These are phyloP conservation scores for Cladochytrium replicatum DNA, from an alignment of 192 early-diverging fungal genomes.

Conservation along the genomic window DNA sequence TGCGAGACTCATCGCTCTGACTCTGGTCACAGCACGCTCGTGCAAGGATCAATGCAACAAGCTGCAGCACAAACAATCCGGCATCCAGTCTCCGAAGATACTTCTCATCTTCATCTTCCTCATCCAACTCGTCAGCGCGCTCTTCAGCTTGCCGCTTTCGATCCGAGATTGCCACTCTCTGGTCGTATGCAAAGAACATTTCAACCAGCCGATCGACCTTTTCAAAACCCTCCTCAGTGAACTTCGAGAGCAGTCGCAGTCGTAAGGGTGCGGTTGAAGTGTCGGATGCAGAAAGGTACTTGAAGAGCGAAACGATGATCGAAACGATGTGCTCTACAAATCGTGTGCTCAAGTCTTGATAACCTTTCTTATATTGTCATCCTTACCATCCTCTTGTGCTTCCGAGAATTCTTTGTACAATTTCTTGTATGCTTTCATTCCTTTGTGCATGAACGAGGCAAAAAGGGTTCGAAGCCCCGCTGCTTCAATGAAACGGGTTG, in stretches of 20 bases:
- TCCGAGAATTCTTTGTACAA: constrained; percentile 68
- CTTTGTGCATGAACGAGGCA: constrained; percentile 75
- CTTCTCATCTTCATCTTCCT: constrained; percentile 45
- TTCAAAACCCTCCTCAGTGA: constrained; percentile 66
- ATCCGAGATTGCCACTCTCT: constrained; percentile 49
- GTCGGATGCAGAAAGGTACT: constrained; percentile 50
- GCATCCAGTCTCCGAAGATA: constrained; percentile 61
- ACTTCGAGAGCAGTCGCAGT: constrained; percentile 71
- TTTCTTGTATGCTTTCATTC: constrained; percentile 66
- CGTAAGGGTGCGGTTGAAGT: constrained; percentile 14
- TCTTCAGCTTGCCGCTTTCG: constrained; percentile 2
- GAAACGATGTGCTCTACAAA: constrained; percentile 71
- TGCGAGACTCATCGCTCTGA: too few relatives aligned
- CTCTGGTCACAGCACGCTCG: too few relatives aligned
- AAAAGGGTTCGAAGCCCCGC: constrained; percentile 79
- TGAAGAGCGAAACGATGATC: constrained; percentile 72
- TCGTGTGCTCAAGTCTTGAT: not conserved
- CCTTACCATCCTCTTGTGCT: constrained; percentile 62
- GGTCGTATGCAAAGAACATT: constrained; percentile 58
- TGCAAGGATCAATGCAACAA: constrained; percentile 16
- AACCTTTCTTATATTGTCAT: not conserved
- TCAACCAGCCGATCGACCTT: constrained; percentile 78
- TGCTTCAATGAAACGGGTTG: constrained; percentile 68
- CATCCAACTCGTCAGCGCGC: constrained; percentile 43
- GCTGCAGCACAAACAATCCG: constrained; percentile 74